phyloP scores from a whole-genome alignment of 306 rosid species.

The Castanospermum australe region DNA sequence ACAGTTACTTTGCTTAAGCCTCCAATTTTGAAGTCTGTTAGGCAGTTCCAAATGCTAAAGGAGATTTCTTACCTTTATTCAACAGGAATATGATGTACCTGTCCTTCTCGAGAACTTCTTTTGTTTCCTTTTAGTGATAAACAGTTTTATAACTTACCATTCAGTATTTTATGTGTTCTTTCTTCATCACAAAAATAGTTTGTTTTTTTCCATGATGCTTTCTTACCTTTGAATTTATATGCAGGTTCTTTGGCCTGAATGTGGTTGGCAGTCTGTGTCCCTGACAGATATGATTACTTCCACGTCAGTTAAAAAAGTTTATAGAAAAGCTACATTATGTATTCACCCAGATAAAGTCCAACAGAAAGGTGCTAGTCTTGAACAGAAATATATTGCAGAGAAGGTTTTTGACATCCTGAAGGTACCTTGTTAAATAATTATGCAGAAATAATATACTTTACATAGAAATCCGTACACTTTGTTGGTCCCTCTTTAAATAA shows the following conservation, averaged over 20 bases:
- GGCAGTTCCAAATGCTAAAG: not conserved
- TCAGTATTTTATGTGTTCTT: not conserved
- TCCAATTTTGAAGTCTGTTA: not conserved
- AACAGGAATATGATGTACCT: not conserved
- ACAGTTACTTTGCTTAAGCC: not conserved
- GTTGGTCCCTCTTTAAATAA: not conserved
- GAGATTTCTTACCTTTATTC: not conserved
- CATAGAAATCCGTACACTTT: not conserved
- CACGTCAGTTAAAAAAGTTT: slow-evolving; percentile 67
- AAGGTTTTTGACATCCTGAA: slow-evolving; percentile 89
- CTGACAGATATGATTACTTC: slow-evolving; percentile 84
- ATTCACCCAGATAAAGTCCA: slow-evolving; percentile 96
- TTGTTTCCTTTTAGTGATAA: not conserved
- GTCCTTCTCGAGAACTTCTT: too few relatives aligned
- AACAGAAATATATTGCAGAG: slow-evolving; percentile 83
- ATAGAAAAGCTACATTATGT: slow-evolving; percentile 73
- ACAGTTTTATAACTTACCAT: not conserved
- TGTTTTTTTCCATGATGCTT: not conserved
- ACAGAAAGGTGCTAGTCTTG: slow-evolving; percentile 78
- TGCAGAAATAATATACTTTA: slow-evolving; percentile 9
- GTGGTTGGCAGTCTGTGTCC: slow-evolving; percentile 79
- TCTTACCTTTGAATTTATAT: slow-evolving; percentile 33
- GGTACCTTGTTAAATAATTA: slow-evolving; percentile 45
- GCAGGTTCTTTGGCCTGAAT: slow-evolving; percentile 86
- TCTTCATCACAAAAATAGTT: not conserved